Evolutionary conservation across 495 filamentous ascomycete genomes (phyloP).

Genomic region (Aspergillus indologenus): DNA sequence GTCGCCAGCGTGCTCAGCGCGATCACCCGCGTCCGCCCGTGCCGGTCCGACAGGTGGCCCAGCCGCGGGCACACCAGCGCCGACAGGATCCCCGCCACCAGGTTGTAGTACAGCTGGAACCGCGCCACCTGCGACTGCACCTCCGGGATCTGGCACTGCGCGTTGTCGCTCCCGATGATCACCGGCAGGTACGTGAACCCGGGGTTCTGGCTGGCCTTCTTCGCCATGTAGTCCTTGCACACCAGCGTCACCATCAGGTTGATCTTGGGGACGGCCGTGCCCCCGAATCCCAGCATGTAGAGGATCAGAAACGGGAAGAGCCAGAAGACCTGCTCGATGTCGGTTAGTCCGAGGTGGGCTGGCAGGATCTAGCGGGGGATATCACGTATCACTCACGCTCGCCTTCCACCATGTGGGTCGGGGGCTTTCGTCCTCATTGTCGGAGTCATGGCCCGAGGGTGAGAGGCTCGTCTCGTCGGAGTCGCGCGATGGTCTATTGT

Average conservation of each 20-base stretch:
- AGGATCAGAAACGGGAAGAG: conserved; percentile 72
- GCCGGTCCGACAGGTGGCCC: conserved; percentile 82
- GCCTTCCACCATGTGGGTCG: conserved; percentile 8
- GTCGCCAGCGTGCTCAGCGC: conserved; percentile 63
- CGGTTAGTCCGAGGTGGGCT: background rate
- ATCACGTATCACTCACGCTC: conserved; percentile 14
- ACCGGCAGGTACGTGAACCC: conserved; percentile 60
- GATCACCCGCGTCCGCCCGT: conserved; percentile 73
- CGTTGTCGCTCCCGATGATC: conserved; percentile 62
- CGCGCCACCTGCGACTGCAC: conserved; percentile 72
- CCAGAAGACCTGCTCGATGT: conserved; percentile 67
- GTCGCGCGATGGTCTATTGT: conserved; percentile 3
- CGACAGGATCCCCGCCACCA: conserved; percentile 66
- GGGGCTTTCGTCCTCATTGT: background rate
- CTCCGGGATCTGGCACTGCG: conserved; percentile 68
- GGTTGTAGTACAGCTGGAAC: conserved; percentile 70
- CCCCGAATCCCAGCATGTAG: conserved; percentile 80
- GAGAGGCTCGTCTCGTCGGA: conserved; percentile 13
- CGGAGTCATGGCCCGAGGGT: background rate
- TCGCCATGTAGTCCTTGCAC: conserved; percentile 73
- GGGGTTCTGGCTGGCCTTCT: conserved; percentile 55
- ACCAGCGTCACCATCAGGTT: conserved; percentile 78
- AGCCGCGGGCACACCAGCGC: conserved; percentile 79
- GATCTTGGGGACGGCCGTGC: conserved; percentile 71
- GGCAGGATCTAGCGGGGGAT: background rate